Conservation (phyloP, 768 basidiomycete species). For the Mycena olivaceomarginata region DNA sequence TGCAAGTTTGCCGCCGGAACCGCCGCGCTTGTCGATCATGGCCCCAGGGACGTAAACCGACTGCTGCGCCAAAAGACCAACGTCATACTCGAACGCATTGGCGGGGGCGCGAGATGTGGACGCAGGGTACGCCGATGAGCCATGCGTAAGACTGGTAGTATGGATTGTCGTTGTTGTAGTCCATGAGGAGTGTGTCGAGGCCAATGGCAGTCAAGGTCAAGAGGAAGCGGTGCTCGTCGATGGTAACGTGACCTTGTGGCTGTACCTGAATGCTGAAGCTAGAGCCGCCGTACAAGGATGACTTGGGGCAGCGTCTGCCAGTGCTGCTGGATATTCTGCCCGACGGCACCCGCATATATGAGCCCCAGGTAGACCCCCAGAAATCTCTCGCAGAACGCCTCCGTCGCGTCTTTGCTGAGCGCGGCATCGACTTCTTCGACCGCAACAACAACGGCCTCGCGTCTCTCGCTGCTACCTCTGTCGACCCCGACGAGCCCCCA, state of each 20-base stretch:
- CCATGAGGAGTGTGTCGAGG: neutral
- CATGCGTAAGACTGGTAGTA: slow-evolving; percentile 89
- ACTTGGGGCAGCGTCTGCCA: slow-evolving; percentile 78
- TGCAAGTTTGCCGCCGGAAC: slow-evolving; percentile 89
- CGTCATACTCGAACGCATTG: slow-evolving; percentile 95
- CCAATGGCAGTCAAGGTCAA: no score
- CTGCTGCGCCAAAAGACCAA: slow-evolving; percentile 92
- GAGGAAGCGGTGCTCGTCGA: no score
- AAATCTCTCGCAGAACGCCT: slow-evolving; percentile 80
- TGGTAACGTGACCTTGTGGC: neutral
- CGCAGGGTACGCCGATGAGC: slow-evolving; percentile 78
- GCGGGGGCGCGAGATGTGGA: slow-evolving; percentile 85
- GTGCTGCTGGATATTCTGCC: slow-evolving; percentile 80
- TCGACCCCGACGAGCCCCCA: slow-evolving; percentile 51
- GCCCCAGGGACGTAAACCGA: slow-evolving; percentile 95
- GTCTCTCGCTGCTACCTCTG: slow-evolving; percentile 43
- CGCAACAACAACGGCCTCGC: slow-evolving; percentile 57
- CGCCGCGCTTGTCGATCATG: slow-evolving; percentile 91
- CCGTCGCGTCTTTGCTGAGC: slow-evolving; percentile 81
- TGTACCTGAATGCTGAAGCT: slow-evolving; percentile 68
- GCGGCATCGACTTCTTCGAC: slow-evolving; percentile 87
- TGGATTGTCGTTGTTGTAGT: slow-evolving; percentile 70
- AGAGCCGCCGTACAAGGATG: slow-evolving; percentile 89
- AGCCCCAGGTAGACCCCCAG: slow-evolving; percentile 77
- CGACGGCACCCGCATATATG: slow-evolving; percentile 81